Evolutionary conservation across 2,329 filamentous ascomycete species (phyloP), one percentile per base, ranked within the genome.

Genomic region (Clonostachys chloroleuca): DNA sequence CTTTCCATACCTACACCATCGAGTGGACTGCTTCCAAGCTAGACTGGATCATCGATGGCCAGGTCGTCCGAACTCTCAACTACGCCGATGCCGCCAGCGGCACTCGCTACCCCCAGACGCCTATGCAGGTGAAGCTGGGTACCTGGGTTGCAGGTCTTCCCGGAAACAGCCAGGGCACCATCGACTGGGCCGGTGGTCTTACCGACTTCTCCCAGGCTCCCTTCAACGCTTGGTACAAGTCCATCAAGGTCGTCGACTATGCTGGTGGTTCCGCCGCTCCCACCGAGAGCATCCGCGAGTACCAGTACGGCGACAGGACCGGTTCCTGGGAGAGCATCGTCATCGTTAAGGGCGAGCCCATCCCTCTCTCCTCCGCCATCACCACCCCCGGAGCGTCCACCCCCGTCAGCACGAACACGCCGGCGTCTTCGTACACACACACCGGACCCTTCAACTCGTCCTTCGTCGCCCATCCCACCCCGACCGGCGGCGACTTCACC

Each of bases 121-220:
- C 86, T 43, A 84, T 86, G 80, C 80, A 84, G 63, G 63, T 89
- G 58, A 84, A 83, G 65, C 66, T 89, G 42, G 86, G 86, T 52
- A 78, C 80, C 55, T 88, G 85, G 84, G 78, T 81, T 43, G 81
- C 73, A 45, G 80, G 81, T 47, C 69, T 77, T 56, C 65, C 69
- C 49, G 64, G 69, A 52, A 86, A 89, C 56, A 61, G 80, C 35
- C 64, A 78, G 49, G 89, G 89, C 50, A 94, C 89, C 34, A 86
- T 91, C 51, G 54, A 77, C 49, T 86, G 83, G 83, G 80, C 81
- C 47, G 86, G 84, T 52, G 86, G 86, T 50, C 67, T 82, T 73
- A 51, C 78, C 55, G 64, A 80, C 60, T 81, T 80, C 59, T 56
- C 55, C 53, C 53, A 77, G 55, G 75, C 63, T 50, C 78, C 79